Conservation (phyloP, 2,329 filamentous ascomycete species). For the Plectosphaerella plurivora region DNA sequence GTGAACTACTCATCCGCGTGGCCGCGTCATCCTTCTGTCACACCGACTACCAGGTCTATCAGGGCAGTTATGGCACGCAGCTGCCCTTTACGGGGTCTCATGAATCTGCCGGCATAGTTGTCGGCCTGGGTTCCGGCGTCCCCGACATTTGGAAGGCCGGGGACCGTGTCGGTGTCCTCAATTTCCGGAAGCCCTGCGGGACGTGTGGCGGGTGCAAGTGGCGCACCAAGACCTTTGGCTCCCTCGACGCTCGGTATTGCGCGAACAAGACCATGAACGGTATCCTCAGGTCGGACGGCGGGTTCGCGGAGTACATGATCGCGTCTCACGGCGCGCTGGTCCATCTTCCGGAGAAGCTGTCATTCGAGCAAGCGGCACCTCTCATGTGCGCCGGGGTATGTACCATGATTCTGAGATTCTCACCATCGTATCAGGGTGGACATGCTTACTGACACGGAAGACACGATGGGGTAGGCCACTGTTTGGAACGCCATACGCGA, state of each 20-base stretch:
- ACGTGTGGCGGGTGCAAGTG: slow-evolving; percentile 11
- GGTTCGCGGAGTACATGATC: slow-evolving; percentile 3
- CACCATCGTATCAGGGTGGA: too few relatives aligned
- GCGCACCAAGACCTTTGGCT: neutral
- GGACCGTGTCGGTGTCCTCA: slow-evolving; percentile 23
- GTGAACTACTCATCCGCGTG: neutral
- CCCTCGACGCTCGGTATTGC: neutral
- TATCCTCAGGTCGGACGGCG: neutral
- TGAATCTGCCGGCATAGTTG: slow-evolving; percentile 16
- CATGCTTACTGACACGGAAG: neutral
- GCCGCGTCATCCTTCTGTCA: slow-evolving; percentile 8
- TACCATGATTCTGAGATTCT: neutral
- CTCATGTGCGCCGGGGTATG: slow-evolving; percentile 4
- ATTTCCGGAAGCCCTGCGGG: slow-evolving; percentile 13
- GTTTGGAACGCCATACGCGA: slow-evolving; percentile 13
- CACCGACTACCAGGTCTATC: slow-evolving; percentile 14
- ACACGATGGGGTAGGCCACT: neutral
- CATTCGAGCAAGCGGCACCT: slow-evolving; percentile 1
- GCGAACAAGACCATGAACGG: slow-evolving; percentile 1
- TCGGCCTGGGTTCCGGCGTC: slow-evolving; percentile 9
- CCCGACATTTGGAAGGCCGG: slow-evolving; percentile 16
- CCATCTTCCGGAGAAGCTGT: neutral
- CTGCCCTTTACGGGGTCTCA: slow-evolving; percentile 15
- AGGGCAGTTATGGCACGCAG: slow-evolving; percentile 10
- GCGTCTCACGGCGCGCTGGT: neutral